Evolutionary conservation across 192 early-diverging fungal species (phyloP).

Genomic region (Endogone sp.): DNA sequence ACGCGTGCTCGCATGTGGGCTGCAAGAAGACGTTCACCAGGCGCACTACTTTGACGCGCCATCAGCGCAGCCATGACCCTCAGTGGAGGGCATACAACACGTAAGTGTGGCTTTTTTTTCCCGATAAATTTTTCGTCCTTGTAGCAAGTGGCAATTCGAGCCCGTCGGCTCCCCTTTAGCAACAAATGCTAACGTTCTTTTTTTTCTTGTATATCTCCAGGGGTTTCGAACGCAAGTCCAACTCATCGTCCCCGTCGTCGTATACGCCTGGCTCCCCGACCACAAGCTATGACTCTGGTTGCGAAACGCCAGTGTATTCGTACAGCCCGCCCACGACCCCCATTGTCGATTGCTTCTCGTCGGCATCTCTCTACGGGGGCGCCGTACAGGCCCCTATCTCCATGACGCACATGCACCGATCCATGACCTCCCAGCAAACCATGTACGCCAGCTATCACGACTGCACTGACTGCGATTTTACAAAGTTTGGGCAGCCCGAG

Average conservation of each 20-base stretch:
- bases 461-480: conserved; percentile 17
- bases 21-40: conserved; percentile 76
- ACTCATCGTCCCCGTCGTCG: background rate
- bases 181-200: too few species aligned
- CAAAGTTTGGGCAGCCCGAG: conserved; percentile 20
- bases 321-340: conserved; percentile 26
- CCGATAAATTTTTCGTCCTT: background rate
- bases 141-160: background rate
- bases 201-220: too few species aligned
- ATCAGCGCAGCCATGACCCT: conserved; percentile 52
- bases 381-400: conserved; percentile 19
- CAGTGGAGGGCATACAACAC: conserved; percentile 41
- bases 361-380: conserved; percentile 14
- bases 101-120: conserved; percentile 4
- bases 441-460: conserved; percentile 12
- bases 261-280: conserved; percentile 22
- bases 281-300: conserved; percentile 30
- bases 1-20: conserved; percentile 58
- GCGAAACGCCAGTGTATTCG: conserved; percentile 21
- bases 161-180: too few species aligned
- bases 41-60: conserved; percentile 60
- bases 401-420: conserved; percentile 17
- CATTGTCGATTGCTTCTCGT: conserved; percentile 25
- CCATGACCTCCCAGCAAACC: background rate
- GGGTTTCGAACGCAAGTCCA: background rate